Base-by-base conservation (phyloP, 805 yeast genomes). In the Yarrowia keelungensis region DNA sequence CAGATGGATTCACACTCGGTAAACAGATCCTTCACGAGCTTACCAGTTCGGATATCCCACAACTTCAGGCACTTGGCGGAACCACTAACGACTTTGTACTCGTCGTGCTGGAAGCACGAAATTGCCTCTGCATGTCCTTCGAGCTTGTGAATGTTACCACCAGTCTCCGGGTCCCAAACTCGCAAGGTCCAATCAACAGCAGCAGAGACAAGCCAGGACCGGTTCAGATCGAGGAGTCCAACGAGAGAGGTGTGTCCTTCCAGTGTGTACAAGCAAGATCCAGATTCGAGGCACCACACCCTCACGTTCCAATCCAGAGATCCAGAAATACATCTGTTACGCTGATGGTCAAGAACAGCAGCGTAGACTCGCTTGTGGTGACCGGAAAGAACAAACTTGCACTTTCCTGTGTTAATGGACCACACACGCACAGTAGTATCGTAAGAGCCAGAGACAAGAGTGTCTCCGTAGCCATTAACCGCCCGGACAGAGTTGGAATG, bases 101-200 rank as follows among this genome's bases (percentile, higher is more conserved):
- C 91, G 73, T 92, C 94, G 75, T 92, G 92, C 77, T 90, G 94
- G 77, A 95, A 92, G 70, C 98, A 94, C 0, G 98, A 92, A 59
- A 95, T 93, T 0, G 98, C 97, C 14, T 87, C 86, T 36, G 87
- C 85, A 77, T 92, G 94, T 41, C 97, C 97, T 67, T 80, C 84
- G 56, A 87, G 85, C 72, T 90, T 89, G 69, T 92, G 84, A 61
- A 89, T 86, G 75, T 86, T 86, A 64, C 82, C 81, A 50, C 90
- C 86, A 9, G 88, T 85, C 36, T 86, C 86, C 1, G 97, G 95
- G 75, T 95, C 90, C 99, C 99, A 95, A 1, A 94, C 89, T 65
- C 98, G 84, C 50, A 95, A 82, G 0, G 97, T 89, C 3, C 95
- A 86, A 77, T 95, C 99, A 0, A 98, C 98, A 2, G 98, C 98